Evolutionary conservation across 768 basidiomycete species (phyloP).

Genomic region (Mycena galopus): DNA sequence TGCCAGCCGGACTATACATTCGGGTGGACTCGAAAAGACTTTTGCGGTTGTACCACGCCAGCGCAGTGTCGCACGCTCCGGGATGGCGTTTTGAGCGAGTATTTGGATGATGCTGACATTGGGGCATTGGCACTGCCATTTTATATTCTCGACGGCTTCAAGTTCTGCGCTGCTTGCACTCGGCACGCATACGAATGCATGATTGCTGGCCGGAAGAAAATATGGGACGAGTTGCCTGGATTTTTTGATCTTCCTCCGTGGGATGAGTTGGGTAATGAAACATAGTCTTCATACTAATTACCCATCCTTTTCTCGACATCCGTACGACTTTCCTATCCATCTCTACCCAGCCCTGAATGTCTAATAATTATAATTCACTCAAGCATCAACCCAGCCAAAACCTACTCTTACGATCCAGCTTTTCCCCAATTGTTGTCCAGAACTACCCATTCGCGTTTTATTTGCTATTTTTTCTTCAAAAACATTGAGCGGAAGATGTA

Average conservation of each 20-base stretch:
- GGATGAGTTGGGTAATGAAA: not conserved
- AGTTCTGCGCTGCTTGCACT: not conserved
- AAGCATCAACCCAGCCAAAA: too few relatives aligned
- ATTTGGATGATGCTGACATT: not conserved
- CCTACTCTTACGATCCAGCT: too few relatives aligned
- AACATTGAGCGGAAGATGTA: constrained; percentile 91
- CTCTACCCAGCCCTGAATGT: too few relatives aligned
- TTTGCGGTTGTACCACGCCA: not conserved
- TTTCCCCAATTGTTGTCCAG: too few relatives aligned
- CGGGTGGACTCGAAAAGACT: not conserved
- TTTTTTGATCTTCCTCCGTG: not conserved
- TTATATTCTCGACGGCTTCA: not conserved
- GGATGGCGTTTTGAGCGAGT: not conserved
- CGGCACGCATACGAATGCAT: not conserved
- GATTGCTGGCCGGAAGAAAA: not conserved
- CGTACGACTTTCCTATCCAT: too few relatives aligned
- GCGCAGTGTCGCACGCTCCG: not conserved
- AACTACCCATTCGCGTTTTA: too few relatives aligned
- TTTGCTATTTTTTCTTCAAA: too few relatives aligned
- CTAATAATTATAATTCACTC: too few relatives aligned
- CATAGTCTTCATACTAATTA: too few relatives aligned
- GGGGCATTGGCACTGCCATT: not conserved
- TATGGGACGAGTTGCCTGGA: not conserved
- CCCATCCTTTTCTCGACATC: too few relatives aligned
- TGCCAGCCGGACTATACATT: not conserved